These are phyloP conservation scores for Davidsoniella eucalypti DNA, from an alignment of 2,329 filamentous ascomycete species.

Conservation along the genomic window DNA sequence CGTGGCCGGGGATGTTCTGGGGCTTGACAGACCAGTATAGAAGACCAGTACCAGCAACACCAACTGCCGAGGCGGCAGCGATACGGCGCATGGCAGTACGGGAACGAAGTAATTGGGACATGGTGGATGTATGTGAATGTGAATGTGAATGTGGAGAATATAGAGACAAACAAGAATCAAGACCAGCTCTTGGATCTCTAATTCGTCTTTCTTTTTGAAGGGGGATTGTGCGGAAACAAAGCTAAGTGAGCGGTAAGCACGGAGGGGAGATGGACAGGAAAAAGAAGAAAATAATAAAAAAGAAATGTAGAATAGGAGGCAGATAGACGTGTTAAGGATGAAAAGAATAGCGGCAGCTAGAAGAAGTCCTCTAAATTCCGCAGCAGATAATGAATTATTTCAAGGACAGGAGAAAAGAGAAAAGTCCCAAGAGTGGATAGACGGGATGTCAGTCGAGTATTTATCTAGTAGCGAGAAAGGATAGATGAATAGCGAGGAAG, in stretches of 20 bases:
- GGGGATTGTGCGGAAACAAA: too few species aligned
- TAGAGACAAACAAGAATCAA: neutral
- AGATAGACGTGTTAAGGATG: too few species aligned
- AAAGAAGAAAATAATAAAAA: neutral
- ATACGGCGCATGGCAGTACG: conserved; percentile 24
- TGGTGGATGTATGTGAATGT: neutral
- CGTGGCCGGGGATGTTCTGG: conserved; percentile 53
- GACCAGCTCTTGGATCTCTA: neutral
- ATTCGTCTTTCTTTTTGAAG: too few species aligned
- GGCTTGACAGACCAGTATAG: conserved; percentile 45
- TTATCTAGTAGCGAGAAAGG: neutral
- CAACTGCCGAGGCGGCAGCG: conserved; percentile 26
- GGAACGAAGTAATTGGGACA: conserved; percentile 11
- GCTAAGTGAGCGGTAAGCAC: too few species aligned
- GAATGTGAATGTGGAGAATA: neutral
- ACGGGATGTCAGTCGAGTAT: neutral
- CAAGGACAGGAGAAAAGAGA: conserved; percentile 5
- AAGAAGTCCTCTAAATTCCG: too few species aligned
- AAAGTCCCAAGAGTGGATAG: neutral
- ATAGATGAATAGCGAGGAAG: neutral
- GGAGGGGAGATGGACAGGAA: too few species aligned
- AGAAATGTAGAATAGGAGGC: neutral
- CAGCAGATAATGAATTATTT: too few species aligned
- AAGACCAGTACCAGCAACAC: conserved; percentile 27
- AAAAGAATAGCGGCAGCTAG: too few species aligned